Conservation (phyloP, 495 filamentous ascomycete species). For the Aspergillus bertholletiae region DNA sequence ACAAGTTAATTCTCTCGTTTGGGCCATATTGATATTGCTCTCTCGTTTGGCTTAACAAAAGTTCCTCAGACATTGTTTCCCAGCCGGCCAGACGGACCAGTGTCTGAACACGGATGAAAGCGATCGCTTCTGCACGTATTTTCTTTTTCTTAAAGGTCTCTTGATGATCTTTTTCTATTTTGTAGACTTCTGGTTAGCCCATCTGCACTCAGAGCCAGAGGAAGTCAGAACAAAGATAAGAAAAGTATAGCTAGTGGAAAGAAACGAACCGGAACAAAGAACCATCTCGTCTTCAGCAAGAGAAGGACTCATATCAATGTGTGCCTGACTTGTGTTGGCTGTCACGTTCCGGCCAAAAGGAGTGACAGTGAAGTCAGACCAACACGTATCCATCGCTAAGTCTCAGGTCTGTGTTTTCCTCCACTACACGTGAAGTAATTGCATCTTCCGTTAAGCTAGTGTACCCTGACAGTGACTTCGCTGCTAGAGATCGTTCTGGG, state of each 20-base stretch:
- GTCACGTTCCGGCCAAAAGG: neutral
- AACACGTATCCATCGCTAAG: neutral
- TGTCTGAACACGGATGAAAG: slow-evolving; percentile 10
- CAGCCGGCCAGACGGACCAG: slow-evolving; percentile 1
- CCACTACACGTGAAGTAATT: neutral
- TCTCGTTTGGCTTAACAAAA: neutral
- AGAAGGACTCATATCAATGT: neutral
- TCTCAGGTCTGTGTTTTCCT: neutral
- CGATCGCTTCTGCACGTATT: slow-evolving; percentile 6
- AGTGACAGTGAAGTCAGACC: neutral
- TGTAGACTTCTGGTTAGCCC: neutral
- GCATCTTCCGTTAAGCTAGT: neutral
- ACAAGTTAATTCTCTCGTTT: neutral
- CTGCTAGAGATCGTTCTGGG: neutral
- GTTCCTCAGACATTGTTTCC: neutral
- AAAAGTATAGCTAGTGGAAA: neutral
- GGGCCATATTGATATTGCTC: neutral
- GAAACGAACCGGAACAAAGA: neutral
- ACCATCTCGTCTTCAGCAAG: neutral
- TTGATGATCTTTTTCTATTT: neutral
- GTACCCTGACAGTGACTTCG: neutral
- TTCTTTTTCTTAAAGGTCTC: neutral
- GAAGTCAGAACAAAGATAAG: neutral
- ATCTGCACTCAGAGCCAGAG: neutral
- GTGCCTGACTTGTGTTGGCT: neutral